Conservation (phyloP, 2,329 filamentous ascomycete genomes). For the Leptographium flavum region DNA sequence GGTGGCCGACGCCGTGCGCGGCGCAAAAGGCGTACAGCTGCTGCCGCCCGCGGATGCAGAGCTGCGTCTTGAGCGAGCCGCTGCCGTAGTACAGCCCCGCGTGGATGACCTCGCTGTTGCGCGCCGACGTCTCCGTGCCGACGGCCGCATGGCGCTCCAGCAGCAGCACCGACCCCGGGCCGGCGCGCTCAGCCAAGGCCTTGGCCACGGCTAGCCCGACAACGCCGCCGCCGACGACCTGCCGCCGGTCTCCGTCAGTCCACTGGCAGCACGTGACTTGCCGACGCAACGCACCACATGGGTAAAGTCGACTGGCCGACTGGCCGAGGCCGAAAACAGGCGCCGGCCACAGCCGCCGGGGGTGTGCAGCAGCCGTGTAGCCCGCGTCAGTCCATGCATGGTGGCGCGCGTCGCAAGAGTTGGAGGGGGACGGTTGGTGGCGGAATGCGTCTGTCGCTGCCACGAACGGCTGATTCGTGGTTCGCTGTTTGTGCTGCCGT, state of each 20-base stretch:
- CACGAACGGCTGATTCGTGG: too few relatives aligned
- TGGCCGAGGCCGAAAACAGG: conserved; percentile 22
- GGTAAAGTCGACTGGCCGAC: conserved; percentile 27
- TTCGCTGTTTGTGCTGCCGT: too few relatives aligned
- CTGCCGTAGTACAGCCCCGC: conserved; percentile 83
- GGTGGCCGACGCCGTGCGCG: conserved; percentile 51
- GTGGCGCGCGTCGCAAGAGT: neutral
- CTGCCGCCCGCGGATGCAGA: conserved; percentile 66
- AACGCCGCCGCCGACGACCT: conserved; percentile 47
- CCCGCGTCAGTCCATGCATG: neutral
- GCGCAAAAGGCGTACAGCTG: conserved; percentile 69
- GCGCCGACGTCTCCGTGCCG: conserved; percentile 76
- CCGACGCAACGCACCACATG: conserved; percentile 12
- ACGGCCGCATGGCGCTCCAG: conserved; percentile 64
- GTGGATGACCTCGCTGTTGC: conserved; percentile 94
- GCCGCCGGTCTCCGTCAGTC: neutral
- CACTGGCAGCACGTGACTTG: neutral
- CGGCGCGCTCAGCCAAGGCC: conserved; percentile 38
- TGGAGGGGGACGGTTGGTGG: neutral
- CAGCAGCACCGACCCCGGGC: conserved; percentile 49
- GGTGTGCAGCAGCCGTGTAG: too few relatives aligned
- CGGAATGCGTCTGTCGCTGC: too few relatives aligned
- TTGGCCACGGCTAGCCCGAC: conserved; percentile 72
- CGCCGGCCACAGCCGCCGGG: neutral
- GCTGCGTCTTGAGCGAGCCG: conserved; percentile 60